Conservation (phyloP, 768 basidiomycete species). For the Rhizopogon sp. region DNA sequence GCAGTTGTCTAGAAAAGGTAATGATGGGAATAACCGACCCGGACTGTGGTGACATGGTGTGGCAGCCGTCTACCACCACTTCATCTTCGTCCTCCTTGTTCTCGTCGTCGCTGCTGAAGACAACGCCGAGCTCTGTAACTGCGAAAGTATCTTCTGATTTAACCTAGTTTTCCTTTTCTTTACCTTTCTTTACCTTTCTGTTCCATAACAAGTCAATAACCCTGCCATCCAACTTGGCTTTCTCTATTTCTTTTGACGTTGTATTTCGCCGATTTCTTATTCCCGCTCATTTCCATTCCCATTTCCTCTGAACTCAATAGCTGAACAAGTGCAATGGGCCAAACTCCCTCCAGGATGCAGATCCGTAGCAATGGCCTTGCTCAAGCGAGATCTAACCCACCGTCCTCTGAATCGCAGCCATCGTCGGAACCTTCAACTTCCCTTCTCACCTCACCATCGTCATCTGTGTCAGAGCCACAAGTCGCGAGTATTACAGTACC, state of each 20-base stretch:
- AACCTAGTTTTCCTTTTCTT: neutral
- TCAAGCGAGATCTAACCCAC: constrained; percentile 1
- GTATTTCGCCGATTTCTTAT: neutral
- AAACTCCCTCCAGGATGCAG: constrained; percentile 22
- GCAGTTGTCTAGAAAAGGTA: neutral
- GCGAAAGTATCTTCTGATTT: neutral
- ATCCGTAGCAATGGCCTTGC: constrained; percentile 7
- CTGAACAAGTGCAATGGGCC: constrained; percentile 19
- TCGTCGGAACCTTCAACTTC: neutral
- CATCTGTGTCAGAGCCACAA: neutral
- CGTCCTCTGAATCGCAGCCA: constrained; percentile 9
- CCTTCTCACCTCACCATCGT: neutral
- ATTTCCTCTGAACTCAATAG: neutral
- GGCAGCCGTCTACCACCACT: neutral
- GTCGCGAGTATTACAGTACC: neutral
- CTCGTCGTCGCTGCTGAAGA: neutral
- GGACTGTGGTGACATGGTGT: neutral
- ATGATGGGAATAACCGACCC: neutral
- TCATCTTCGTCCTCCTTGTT: neutral
- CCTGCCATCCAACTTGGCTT: constrained; percentile 4
- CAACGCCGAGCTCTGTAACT: neutral
- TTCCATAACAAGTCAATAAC: constrained; percentile 1
- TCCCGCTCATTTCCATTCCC: neutral
- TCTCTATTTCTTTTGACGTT: neutral
- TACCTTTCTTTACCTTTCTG: neutral